Evolutionary conservation across 2,329 filamentous ascomycete species (phyloP).

Genomic region (Daldinia sp.): DNA sequence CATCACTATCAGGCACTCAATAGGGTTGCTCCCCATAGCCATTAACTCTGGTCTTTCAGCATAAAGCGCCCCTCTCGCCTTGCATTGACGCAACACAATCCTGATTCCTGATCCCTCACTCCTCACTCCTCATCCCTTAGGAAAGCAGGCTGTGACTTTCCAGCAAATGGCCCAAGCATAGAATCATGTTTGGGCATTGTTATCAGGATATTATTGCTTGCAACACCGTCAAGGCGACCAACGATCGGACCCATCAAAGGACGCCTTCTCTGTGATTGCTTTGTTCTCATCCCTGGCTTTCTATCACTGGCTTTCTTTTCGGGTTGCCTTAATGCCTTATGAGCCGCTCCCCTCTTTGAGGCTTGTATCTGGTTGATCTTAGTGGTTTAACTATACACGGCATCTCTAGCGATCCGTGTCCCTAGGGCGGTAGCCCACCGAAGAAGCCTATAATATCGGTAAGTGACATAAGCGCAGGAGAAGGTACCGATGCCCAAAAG

Average conservation of each 20-base stretch:
- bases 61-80: too few relatives aligned
- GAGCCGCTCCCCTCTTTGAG: neutral
- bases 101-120: neutral
- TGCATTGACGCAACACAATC: neutral
- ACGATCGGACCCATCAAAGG: neutral
- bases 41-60: too few relatives aligned
- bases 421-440: too few relatives aligned
- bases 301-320: neutral
- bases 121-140: neutral
- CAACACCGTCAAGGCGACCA: neutral
- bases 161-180: too few relatives aligned
- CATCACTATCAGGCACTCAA: neutral
- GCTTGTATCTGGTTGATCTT: too few relatives aligned
- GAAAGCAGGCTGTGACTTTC: neutral
- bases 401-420: too few relatives aligned
- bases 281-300: neutral
- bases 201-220: neutral
- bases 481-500: too few relatives aligned
- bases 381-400: too few relatives aligned
- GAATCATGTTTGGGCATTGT: neutral
- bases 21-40: too few relatives aligned
- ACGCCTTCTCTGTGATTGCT: neutral
- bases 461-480: too few relatives aligned
- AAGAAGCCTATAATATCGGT: too few relatives aligned
- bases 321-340: neutral